These are phyloP conservation scores for Sequoia sempervirens DNA, from an alignment of 75 land plant species.

Conservation along the genomic window DNA sequence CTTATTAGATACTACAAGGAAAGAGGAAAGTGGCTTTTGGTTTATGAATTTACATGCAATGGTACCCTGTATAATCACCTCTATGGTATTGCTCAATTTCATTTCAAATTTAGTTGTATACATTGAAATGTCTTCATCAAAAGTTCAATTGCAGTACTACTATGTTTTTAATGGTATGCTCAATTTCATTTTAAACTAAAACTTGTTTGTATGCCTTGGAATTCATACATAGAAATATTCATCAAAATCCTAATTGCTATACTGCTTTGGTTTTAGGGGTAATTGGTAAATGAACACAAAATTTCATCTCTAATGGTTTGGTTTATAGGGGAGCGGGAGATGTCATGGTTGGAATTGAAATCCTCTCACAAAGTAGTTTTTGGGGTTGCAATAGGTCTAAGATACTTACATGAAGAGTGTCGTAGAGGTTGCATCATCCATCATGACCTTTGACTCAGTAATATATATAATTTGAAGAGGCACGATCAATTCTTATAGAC, in stretches of 20 bases:
- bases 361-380: slow-evolving; percentile 22
- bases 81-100: slow-evolving; percentile 22
- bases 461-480: not conserved
- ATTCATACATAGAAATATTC: no score
- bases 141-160: not conserved
- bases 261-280: not conserved
- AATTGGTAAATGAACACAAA: not conserved
- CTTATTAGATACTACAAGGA: slow-evolving; percentile 41
- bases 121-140: not conserved
- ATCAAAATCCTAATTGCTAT: not conserved
- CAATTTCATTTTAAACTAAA: no score
- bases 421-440: slow-evolving; percentile 35
- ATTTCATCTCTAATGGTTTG: not conserved
- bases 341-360: slow-evolving; percentile 23
- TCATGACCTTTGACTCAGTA: slow-evolving; percentile 33
- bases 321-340: slow-evolving; percentile 10
- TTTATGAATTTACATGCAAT: slow-evolving; percentile 54
- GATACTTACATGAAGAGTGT: slow-evolving; percentile 41
- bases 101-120: not conserved
- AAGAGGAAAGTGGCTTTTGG: slow-evolving; percentile 30
- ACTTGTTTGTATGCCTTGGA: not conserved
- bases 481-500: no score
- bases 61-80: slow-evolving; percentile 45
- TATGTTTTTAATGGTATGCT: not conserved
- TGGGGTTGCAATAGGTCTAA: slow-evolving; percentile 32